A percentile compares a stretch with the other conserved stretches of the same genome.
Evolutionary conservation across 345 rosid species (phyloP).

Genomic region (Citrus australasica): DNA sequence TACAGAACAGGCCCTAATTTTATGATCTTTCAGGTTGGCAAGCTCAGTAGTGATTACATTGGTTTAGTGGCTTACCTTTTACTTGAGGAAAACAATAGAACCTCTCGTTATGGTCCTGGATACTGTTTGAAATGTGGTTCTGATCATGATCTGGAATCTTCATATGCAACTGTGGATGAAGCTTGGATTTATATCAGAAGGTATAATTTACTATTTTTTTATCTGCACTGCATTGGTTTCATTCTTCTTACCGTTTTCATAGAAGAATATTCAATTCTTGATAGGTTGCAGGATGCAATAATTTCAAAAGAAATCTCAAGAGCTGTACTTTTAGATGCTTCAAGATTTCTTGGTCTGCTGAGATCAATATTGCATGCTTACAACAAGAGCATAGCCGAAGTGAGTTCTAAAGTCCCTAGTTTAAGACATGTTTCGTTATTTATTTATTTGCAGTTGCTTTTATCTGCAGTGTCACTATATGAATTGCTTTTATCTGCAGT

Average conservation of each 20-base stretch:
- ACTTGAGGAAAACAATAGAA: conserved; percentile 18
- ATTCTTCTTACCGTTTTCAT: background rate
- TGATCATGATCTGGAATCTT: conserved; percentile 38
- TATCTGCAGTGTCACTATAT: background rate
- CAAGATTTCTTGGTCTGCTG: conserved; percentile 46
- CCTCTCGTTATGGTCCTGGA: conserved; percentile 35
- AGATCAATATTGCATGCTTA: conserved; percentile 56
- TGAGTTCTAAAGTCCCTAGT: conserved; percentile 26
- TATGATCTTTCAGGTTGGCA: conserved; percentile 28
- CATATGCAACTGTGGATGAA: conserved; percentile 32
- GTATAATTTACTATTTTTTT: conserved; percentile 22
- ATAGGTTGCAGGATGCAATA: conserved; percentile 56
- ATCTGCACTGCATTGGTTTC: background rate
- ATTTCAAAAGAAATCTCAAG: conserved; percentile 29
- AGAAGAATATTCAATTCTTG: conserved; percentile 8
- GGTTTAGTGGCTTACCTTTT: conserved; percentile 29
- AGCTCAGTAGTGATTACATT: conserved; percentile 24
- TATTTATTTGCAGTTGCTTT: background rate
- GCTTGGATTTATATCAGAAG: conserved; percentile 56
- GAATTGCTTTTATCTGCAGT: background rate
- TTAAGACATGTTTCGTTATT: background rate
- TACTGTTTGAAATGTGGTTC: conserved; percentile 66
- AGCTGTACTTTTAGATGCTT: conserved; percentile 41
- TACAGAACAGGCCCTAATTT: too few species aligned
- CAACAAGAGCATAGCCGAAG: conserved; percentile 76